Percentiles rank a stretch among this genome's conserved stretches.
phyloP scores from a whole-genome alignment of 2,329 filamentous ascomycete species.

The Pyrenophora teres region DNA sequence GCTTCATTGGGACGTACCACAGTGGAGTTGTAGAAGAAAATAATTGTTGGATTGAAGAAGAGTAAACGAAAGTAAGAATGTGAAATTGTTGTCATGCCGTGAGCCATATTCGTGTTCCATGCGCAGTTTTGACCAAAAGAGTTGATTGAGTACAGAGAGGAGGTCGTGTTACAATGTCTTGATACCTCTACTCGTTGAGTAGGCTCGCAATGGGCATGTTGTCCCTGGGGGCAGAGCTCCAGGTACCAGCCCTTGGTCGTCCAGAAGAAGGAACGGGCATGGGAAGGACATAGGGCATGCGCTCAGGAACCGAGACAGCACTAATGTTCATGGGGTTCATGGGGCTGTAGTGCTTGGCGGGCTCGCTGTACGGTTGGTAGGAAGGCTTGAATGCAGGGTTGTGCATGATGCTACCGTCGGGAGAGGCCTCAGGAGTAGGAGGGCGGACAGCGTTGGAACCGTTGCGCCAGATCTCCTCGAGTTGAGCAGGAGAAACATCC shows the following conservation, averaged over 20 bases:
- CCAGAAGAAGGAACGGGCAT: conserved; percentile 45
- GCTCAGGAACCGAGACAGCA: conserved; percentile 41
- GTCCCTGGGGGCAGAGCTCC: conserved; percentile 44
- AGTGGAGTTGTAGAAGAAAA: background rate
- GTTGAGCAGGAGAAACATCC: conserved; percentile 63
- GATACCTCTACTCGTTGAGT: conserved; percentile 47
- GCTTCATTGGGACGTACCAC: background rate
- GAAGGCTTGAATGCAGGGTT: conserved; percentile 38
- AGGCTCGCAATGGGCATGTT: conserved; percentile 48
- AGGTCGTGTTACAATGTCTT: background rate
- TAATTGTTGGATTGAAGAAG: conserved; percentile 11
- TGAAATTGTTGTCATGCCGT: conserved; percentile 4
- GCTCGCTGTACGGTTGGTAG: conserved; percentile 41
- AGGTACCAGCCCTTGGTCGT: conserved; percentile 41
- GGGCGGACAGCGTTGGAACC: conserved; percentile 40
- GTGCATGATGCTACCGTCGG: conserved; percentile 45
- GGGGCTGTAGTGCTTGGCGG: conserved; percentile 40
- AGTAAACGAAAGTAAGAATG: conserved; percentile 34
- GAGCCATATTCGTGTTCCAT: conserved; percentile 5
- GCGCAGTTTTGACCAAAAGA: conserved; percentile 1
- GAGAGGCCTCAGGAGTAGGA: conserved; percentile 47
- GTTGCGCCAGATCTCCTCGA: conserved; percentile 71
- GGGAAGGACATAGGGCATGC: conserved; percentile 44
- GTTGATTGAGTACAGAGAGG: conserved; percentile 7
- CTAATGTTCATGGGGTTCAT: conserved; percentile 37